Percentiles rank a stretch among this genome's conserved stretches.
Conservation (phyloP, 2,329 filamentous ascomycete species). For the Sporothrix sp. region DNA sequence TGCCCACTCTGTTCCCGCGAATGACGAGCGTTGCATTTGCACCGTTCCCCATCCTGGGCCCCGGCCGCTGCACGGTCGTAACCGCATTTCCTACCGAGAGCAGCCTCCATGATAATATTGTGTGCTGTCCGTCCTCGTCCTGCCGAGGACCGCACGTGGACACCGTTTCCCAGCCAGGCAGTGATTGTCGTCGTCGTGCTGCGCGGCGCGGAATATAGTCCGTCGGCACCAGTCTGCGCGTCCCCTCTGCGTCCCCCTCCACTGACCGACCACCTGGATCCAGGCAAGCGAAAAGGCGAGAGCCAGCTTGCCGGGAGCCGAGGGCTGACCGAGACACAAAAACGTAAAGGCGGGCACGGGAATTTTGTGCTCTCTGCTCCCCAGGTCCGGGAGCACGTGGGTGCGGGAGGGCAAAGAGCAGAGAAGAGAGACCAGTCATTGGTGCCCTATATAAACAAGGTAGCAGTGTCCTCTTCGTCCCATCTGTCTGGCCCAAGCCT, state of each 20-base stretch:
- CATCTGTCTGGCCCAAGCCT: not conserved
- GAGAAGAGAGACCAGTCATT: no score
- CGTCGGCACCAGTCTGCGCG: no score
- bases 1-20: no score
- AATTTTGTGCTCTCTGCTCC: no score
- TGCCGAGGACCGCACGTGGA: not conserved
- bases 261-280: not conserved
- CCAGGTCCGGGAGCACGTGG: no score
- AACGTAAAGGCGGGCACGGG: no score
- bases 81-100: constrained; percentile 6
- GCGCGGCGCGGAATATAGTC: not conserved
- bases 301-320: no score
- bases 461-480: not conserved
- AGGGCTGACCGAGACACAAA: not conserved
- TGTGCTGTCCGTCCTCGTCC: not conserved
- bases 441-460: no score
- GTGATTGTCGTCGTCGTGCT: not conserved
- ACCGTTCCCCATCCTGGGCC: not conserved
- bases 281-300: not conserved
- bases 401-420: no score
- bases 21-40: constrained; percentile 4
- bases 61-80: not conserved
- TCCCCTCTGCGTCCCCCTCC: not conserved
- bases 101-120: not conserved
- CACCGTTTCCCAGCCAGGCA: not conserved